Evolutionary conservation across 2,329 filamentous ascomycete genomes (phyloP).

Genomic region (Ophiostoma sp.): DNA sequence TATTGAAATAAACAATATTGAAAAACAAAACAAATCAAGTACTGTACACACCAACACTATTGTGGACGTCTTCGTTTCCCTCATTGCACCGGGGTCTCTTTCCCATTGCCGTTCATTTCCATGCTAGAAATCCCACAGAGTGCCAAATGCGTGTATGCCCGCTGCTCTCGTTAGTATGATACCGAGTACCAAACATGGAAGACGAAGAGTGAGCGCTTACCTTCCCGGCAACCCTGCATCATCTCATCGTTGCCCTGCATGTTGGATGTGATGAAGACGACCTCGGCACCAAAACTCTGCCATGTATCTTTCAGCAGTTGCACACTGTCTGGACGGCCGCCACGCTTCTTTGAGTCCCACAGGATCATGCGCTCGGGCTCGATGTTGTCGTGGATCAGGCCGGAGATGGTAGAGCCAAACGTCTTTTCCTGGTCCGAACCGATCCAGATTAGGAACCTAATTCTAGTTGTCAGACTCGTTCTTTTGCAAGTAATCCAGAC

Average conservation of each 20-base stretch:
- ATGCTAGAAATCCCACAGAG: neutral
- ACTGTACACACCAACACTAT: no score
- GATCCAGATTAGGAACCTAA: neutral
- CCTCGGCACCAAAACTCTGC: slow-evolving; percentile 38
- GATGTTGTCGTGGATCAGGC: slow-evolving; percentile 38
- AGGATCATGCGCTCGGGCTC: slow-evolving; percentile 40
- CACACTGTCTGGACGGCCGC: slow-evolving; percentile 37
- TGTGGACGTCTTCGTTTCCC: neutral
- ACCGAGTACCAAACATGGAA: neutral
- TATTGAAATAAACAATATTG: no score
- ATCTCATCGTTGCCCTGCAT: slow-evolving; percentile 40
- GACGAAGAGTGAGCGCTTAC: slow-evolving; percentile 28
- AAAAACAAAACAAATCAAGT: no score
- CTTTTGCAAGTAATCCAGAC: neutral
- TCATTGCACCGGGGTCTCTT: no score
- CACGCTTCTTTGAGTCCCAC: slow-evolving; percentile 40
- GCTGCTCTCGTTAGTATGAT: neutral
- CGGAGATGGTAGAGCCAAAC: slow-evolving; percentile 38
- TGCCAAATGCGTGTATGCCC: neutral
- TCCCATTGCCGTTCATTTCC: neutral
- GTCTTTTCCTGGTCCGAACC: neutral
- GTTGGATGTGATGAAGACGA: slow-evolving; percentile 41
- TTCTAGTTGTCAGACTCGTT: neutral
- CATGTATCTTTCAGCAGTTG: slow-evolving; percentile 38
- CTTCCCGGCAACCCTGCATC: slow-evolving; percentile 38